Evolutionary conservation across 2,329 filamentous ascomycete species (phyloP), one percentile per base, ranked within the genome.

Genomic region (Claviceps spartinae): DNA sequence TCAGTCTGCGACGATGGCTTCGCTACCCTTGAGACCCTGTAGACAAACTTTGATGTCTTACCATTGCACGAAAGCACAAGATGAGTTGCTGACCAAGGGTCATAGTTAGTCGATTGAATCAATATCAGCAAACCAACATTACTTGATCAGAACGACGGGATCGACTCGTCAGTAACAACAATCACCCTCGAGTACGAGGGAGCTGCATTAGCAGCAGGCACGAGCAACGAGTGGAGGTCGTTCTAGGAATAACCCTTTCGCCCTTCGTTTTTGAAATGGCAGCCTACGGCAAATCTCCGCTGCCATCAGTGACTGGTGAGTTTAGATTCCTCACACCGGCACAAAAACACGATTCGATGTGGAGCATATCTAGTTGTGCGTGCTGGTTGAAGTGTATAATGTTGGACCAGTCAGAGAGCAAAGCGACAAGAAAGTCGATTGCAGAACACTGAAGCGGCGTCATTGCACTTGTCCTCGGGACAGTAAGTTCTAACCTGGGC

Each of bases 291-390:
- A 95, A 94, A 71, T 71, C 81, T 54, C 81, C 85, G 67, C 76
- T 82, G 69, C 76, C 84, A 68, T 85, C 84, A 67, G 79, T 90
- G 73, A 85, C 91, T 71, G 86, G 89, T 94, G 74, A 73, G 88
- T 83, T 22, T 34, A n/a, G n/a, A 16, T 13, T 22, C 24, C 26
- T 26, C 9, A 18, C n/a, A 14, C 18, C 13, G 26, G 8, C 9
- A 20, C 30, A 36, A 20, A 11, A 47, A n/a, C 38, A n/a, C 7
- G n/a, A 41, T 38, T 13, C 2, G 13, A 38, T 38, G 5, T 38
- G 16, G 26, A 44, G 2, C 6, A 26, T 4, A 26, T 44, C 8
- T 5, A 22, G 24, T 20, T 8, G 30, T 34, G 30, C 30, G 30
- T 11, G 30, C 30, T 34, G 30, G 30, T 9, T 13, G 42, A 13